phyloP scores from a whole-genome alignment of 2,329 filamentous ascomycete genomes.

The Escovopsis weberi region DNA sequence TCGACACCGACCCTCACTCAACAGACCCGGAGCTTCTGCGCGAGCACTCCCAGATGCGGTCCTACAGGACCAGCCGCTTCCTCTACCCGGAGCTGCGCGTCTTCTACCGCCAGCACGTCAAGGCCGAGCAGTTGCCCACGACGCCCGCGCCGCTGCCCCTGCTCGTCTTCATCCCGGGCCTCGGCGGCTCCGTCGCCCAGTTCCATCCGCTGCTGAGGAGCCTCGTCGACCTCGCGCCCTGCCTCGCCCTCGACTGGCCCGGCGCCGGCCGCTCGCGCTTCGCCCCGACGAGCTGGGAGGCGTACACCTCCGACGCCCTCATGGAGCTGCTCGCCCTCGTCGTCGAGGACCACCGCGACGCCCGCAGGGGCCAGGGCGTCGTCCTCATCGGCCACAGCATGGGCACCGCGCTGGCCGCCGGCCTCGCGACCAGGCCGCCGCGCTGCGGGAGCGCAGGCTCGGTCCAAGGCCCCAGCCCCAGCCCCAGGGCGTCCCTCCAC shows the following conservation, averaged over 20 bases:
- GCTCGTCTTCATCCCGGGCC: conserved; percentile 80
- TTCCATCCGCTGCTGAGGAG: conserved; percentile 72
- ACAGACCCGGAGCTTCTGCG: conserved; percentile 70
- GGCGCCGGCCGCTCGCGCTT: conserved; percentile 77
- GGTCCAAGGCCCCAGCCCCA: too few species aligned
- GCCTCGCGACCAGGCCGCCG: conserved; percentile 38
- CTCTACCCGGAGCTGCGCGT: conserved; percentile 66
- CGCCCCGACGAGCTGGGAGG: conserved; percentile 53
- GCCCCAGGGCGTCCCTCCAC: conserved; percentile 36
- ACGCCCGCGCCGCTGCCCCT: conserved; percentile 64
- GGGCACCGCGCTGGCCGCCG: conserved; percentile 65
- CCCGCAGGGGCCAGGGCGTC: conserved; percentile 50
- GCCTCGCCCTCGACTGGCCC: conserved; percentile 72
- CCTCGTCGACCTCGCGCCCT: conserved; percentile 68
- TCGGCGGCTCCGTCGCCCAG: conserved; percentile 84
- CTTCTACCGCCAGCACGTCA: conserved; percentile 70
- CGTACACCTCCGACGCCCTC: conserved; percentile 66
- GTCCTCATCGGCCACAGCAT: conserved; percentile 81
- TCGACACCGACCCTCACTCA: conserved; percentile 24
- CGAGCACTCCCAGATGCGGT: conserved; percentile 56
- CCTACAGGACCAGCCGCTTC: conserved; percentile 56
- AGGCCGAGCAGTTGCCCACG: conserved; percentile 65
- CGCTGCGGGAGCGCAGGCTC: too few species aligned
- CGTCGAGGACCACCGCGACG: conserved; percentile 59
- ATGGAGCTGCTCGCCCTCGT: conserved; percentile 59